phyloP scores from a whole-genome alignment of 176 grass and related monocot genomes.

The Areca catechu region DNA sequence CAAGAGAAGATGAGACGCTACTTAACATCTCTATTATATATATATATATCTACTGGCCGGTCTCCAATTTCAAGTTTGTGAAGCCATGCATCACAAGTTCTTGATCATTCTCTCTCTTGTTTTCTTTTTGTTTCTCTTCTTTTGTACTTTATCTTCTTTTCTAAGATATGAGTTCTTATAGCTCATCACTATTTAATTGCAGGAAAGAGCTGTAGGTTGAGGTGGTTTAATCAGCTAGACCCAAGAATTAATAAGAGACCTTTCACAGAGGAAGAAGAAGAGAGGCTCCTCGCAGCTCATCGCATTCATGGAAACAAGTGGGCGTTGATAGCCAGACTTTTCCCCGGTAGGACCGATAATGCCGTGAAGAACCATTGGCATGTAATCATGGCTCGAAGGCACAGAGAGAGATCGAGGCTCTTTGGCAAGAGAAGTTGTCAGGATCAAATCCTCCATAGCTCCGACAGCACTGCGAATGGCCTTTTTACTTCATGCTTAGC shows the following conservation, averaged over 20 bases:
- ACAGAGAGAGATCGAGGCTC: constrained; percentile 8
- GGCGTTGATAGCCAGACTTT: constrained; percentile 13
- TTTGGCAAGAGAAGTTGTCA: not conserved
- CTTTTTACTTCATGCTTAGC: constrained; percentile 11
- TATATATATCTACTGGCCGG: no score
- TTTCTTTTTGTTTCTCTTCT: constrained; percentile 1
- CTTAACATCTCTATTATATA: no score
- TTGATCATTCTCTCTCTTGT: not conserved
- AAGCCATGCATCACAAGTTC: no score
- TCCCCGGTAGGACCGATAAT: constrained; percentile 14
- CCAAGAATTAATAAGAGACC: constrained; percentile 21
- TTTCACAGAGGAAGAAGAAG: constrained; percentile 19
- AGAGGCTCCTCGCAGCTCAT: constrained; percentile 14
- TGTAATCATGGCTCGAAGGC: constrained; percentile 13
- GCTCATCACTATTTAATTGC: not conserved
- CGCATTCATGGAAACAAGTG: constrained; percentile 20
- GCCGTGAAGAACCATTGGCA: constrained; percentile 25
- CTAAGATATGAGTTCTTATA: not conserved
- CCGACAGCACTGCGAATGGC: constrained; percentile 3
- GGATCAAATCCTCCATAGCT: constrained; percentile 6
- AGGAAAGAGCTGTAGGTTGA: constrained; percentile 23
- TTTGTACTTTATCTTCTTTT: constrained; percentile 1
- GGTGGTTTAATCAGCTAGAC: constrained; percentile 21
- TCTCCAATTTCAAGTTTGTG: no score
- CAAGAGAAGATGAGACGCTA: no score